Evolutionary conservation across 2,329 filamentous ascomycete genomes (phyloP).

Genomic region (Colletotrichum endophyticum): DNA sequence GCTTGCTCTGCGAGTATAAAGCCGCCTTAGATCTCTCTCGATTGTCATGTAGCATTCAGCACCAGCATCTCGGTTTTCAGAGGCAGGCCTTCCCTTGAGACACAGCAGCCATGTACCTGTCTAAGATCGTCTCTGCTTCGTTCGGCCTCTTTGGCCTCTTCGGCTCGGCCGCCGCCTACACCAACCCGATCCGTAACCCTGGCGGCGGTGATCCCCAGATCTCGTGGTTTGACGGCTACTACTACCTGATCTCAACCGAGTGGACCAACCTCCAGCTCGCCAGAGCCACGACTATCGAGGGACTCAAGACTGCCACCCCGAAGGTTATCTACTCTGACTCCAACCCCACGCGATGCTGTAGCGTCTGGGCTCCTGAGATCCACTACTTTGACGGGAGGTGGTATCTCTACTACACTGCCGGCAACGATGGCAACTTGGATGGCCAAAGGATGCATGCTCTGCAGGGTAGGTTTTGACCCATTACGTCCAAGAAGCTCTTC

Average conservation of each 20-base stretch:
- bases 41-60: background rate
- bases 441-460: conserved; percentile 58
- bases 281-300: conserved; percentile 56
- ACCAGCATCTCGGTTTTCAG: background rate
- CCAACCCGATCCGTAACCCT: conserved; percentile 55
- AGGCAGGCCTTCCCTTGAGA: background rate
- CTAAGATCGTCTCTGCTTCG: background rate
- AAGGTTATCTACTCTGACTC: conserved; percentile 56
- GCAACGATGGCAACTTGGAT: conserved; percentile 47
- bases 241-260: conserved; percentile 62
- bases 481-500: background rate
- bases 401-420: conserved; percentile 65
- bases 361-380: conserved; percentile 64
- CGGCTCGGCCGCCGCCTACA: conserved; percentile 38
- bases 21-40: background rate
- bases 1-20: background rate
- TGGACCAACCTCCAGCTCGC: conserved; percentile 62
- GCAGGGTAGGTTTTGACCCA: conserved; percentile 40
- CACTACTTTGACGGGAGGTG: conserved; percentile 53
- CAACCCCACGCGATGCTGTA: conserved; percentile 52
- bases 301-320: conserved; percentile 56
- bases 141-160: conserved; percentile 20
- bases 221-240: conserved; percentile 56
- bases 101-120: background rate
- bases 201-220: conserved; percentile 60